phyloP scores from a whole-genome alignment of 768 basidiomycete genomes.

The Mycena pura region DNA sequence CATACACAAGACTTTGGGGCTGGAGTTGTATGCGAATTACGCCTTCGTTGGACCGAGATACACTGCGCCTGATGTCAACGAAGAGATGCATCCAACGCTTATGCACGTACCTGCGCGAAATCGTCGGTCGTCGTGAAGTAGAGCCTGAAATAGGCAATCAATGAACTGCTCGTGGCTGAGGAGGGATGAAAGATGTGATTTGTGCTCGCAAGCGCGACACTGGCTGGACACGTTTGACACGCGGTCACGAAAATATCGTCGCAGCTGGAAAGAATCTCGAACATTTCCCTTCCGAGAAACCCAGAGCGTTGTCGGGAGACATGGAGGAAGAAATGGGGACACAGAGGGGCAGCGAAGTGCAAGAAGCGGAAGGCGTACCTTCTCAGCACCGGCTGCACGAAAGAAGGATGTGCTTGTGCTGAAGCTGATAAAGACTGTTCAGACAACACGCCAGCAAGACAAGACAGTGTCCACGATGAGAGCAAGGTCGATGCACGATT shows the following conservation, averaged over 20 bases:
- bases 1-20: constrained; percentile 38
- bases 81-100: not conserved
- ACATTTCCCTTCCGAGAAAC: too few species aligned
- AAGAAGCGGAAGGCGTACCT: constrained; percentile 4
- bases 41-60: not conserved
- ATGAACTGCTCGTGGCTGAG: not conserved
- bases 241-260: constrained; percentile 9
- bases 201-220: not conserved
- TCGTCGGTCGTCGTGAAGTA: not conserved
- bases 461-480: too few species aligned
- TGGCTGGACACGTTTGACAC: constrained; percentile 7
- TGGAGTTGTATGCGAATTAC: not conserved
- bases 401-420: too few species aligned
- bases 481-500: too few species aligned
- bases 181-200: not conserved
- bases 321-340: not conserved
- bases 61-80: not conserved
- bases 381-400: not conserved
- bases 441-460: too few species aligned
- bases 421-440: too few species aligned
- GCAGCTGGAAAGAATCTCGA: not conserved
- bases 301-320: not conserved
- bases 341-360: not conserved
- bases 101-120: constrained; percentile 3
- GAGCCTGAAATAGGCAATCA: not conserved